Evolutionary conservation across 306 rosid species (phyloP).

Genomic region (Coriaria nepalensis): DNA sequence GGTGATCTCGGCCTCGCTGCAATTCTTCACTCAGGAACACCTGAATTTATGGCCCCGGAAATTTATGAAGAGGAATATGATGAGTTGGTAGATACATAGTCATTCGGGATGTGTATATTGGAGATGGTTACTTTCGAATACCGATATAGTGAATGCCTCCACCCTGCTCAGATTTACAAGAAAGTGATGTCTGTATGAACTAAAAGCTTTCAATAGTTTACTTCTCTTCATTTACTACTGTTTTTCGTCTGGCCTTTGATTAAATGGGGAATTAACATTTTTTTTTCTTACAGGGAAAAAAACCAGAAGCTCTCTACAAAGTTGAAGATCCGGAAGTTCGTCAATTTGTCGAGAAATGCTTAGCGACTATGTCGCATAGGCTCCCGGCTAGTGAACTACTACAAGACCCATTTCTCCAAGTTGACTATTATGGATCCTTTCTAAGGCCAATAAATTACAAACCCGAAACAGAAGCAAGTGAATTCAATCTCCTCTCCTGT

Average conservation of each 20-base stretch:
- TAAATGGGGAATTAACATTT: neutral
- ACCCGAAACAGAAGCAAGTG: slow-evolving; percentile 32
- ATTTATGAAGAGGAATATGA: slow-evolving; percentile 92
- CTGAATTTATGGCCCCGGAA: slow-evolving; percentile 99
- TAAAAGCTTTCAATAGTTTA: slow-evolving; percentile 1
- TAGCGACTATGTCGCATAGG: slow-evolving; percentile 64
- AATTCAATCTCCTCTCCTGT: slow-evolving; percentile 54
- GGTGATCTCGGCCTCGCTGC: slow-evolving; percentile 99
- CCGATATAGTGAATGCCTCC: slow-evolving; percentile 90
- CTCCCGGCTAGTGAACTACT: slow-evolving; percentile 79
- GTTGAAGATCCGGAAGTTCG: slow-evolving; percentile 65
- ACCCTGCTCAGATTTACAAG: slow-evolving; percentile 94
- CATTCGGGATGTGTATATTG: slow-evolving; percentile 95
- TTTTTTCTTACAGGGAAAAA: slow-evolving; percentile 52
- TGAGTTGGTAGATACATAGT: slow-evolving; percentile 85
- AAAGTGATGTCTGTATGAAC: slow-evolving; percentile 72
- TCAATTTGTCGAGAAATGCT: slow-evolving; percentile 75
- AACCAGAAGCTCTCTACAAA: slow-evolving; percentile 69
- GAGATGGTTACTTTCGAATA: slow-evolving; percentile 97
- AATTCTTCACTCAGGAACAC: slow-evolving; percentile 74
- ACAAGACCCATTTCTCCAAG: slow-evolving; percentile 70
- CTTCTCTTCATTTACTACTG: slow-evolving; percentile 5
- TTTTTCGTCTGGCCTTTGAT: slow-evolving; percentile 7
- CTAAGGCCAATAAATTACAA: slow-evolving; percentile 27
- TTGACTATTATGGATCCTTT: slow-evolving; percentile 49